Evolutionary conservation across 768 basidiomycete genomes (phyloP).

Genomic region (Tricholoma furcatifolium): DNA sequence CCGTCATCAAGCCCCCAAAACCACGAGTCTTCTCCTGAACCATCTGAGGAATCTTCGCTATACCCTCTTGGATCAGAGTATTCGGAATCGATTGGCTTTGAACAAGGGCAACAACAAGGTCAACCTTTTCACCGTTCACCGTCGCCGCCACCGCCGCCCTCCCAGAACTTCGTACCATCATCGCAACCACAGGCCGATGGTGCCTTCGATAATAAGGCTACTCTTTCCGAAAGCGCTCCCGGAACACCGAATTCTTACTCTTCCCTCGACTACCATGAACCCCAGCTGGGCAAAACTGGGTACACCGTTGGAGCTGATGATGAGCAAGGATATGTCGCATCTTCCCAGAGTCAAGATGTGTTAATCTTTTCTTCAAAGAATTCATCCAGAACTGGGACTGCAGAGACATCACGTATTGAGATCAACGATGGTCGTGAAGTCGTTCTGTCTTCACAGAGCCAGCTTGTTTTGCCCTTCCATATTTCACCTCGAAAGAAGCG

Average conservation of each 20-base stretch:
- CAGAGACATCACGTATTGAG: conserved; percentile 5
- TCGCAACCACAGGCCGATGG: conserved; percentile 33
- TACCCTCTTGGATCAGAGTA: background rate
- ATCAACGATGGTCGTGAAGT: conserved; percentile 17
- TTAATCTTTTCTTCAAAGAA: too few species aligned
- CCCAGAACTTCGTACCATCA: conserved; percentile 27
- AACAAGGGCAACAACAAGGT: background rate
- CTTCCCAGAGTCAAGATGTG: background rate
- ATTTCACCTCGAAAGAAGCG: conserved; percentile 20
- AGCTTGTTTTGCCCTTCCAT: conserved; percentile 22
- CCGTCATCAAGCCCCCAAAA: background rate
- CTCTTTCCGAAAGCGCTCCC: background rate
- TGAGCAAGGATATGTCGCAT: too few species aligned
- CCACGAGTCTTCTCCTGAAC: background rate
- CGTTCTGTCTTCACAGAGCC: conserved; percentile 36
- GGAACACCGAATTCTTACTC: too few species aligned
- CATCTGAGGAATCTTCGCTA: background rate
- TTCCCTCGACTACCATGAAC: too few species aligned
- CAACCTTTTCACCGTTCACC: background rate
- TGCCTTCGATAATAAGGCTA: background rate
- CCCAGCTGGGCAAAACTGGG: too few species aligned
- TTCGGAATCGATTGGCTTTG: background rate
- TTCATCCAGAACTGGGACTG: too few species aligned
- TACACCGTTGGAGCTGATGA: too few species aligned
- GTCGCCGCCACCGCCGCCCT: background rate